Base-by-base conservation (phyloP, 352 stramenopile genomes). In the Phytophthora pseudosyringae region DNA sequence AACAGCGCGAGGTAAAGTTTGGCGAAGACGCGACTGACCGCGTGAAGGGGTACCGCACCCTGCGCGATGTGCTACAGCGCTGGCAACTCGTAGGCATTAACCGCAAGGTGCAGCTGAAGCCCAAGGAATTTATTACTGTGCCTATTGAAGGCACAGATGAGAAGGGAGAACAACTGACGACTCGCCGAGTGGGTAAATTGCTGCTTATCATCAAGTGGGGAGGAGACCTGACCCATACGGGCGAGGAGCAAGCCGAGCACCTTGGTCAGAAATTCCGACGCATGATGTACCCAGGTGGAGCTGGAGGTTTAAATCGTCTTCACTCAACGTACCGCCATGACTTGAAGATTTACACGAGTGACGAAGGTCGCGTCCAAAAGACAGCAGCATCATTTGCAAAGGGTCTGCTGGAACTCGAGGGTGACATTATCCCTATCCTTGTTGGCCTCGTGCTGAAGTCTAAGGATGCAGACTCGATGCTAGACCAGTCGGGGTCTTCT, bases 171-270 rank as follows among this genome's bases (percentile, higher is more conserved):
- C 71, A 86, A 40, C 41, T 45, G 2, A 58, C 46, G 28, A 61
- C 11, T 46, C 61, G 62, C 25, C 67, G 71, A 7, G 82, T 88
- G 15, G 85, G 85, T 13, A 93, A 99, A 80, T 78, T 99, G 18
- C 78, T 99, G 56, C 81, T 99, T n/a, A 99, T 99, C 67, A 85
- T 99, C 18, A 99, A 99, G 81, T 99, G 98, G 98, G 98, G 98
- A 49, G 98, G 98, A 5, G 97, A 99, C 58, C 71, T 99, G 46
- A 99, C 98, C 0, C 97, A 99, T 64, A 90, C 98, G 5, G 98
- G 98, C 35, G 81, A 91, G 67, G 93, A 98, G 55, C 98, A 99
- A 78, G 96, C 97, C 0, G 96, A 99, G 63, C 79, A 90, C 53
- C 76, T 99, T 21, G 97, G 98, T 2, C 90, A 97, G 32, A 89